A percentile compares a stretch with the other conserved stretches of the same genome.
Evolutionary conservation across 352 stramenopile species (phyloP).

Genomic region (Phytophthora chlamydospora): DNA sequence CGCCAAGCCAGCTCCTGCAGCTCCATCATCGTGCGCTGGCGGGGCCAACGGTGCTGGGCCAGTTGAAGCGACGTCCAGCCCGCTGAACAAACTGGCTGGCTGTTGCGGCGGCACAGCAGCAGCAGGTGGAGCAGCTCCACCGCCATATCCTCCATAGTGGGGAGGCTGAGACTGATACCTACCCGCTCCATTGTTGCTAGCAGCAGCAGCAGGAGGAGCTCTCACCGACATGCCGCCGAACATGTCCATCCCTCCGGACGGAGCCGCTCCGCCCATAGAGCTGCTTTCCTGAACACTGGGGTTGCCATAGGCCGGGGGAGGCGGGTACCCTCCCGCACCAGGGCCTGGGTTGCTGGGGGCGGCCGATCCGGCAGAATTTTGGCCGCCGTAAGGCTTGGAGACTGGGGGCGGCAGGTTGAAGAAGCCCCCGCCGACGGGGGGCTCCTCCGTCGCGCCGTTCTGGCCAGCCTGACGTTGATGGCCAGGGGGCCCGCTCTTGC

Average conservation of each 20-base stretch:
- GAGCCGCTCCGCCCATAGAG: slow-evolving; percentile 8
- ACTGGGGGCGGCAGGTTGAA: slow-evolving; percentile 85
- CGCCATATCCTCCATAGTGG: slow-evolving; percentile 43
- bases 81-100: slow-evolving; percentile 53
- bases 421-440: slow-evolving; percentile 70
- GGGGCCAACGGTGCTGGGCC: slow-evolving; percentile 13
- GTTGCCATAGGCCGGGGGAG: slow-evolving; percentile 25
- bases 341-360: slow-evolving; percentile 15
- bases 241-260: slow-evolving; percentile 52
- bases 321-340: slow-evolving; percentile 25
- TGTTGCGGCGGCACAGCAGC: slow-evolving; percentile 6
- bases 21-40: slow-evolving; percentile 27
- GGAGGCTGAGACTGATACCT: slow-evolving; percentile 30
- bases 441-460: slow-evolving; percentile 36
- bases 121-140: neutral
- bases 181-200: slow-evolving; percentile 14
- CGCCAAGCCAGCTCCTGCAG: slow-evolving; percentile 3
- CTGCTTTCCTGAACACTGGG: slow-evolving; percentile 23
- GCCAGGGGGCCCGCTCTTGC: slow-evolving; percentile 60
- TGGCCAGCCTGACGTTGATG: slow-evolving; percentile 49
- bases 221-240: slow-evolving; percentile 82
- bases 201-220: slow-evolving; percentile 23
- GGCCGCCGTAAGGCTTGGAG: slow-evolving; percentile 45
- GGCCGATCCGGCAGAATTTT: slow-evolving; percentile 20
- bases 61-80: slow-evolving; percentile 50